Evolutionary conservation across 2,329 filamentous ascomycete species (phyloP).

Genomic region (Amauroascus verrucosus): DNA sequence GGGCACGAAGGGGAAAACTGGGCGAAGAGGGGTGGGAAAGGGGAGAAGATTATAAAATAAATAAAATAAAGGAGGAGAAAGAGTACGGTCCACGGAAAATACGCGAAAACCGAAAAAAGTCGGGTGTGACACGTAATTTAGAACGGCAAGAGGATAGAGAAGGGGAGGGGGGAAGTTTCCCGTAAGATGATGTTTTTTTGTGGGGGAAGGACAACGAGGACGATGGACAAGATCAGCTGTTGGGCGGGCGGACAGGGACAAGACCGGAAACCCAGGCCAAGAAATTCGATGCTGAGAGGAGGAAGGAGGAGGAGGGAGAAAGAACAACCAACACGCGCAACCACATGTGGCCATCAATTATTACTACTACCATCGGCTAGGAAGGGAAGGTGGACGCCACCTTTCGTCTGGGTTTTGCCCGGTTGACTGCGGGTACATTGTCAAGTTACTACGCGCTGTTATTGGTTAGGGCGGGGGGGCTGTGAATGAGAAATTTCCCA

Average conservation of each 20-base stretch:
- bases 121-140: neutral
- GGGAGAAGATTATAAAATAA: constrained; percentile 3
- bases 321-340: neutral
- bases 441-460: neutral
- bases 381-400: neutral
- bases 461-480: constrained; percentile 4
- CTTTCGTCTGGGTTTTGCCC: neutral
- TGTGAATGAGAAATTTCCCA: neutral
- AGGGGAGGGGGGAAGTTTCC: constrained; percentile 1
- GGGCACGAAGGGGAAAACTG: constrained; percentile 11
- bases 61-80: neutral
- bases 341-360: neutral
- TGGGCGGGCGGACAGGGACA: constrained; percentile 16
- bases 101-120: neutral
- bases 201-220: neutral
- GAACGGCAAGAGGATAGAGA: neutral
- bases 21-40: constrained; percentile 1
- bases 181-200: neutral
- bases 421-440: neutral
- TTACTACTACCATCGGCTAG: neutral
- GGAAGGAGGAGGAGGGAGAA: neutral
- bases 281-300: neutral
- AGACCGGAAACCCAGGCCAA: constrained; percentile 13
- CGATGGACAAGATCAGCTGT: no score
- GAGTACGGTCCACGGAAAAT: neutral